Conservation (phyloP, 495 filamentous ascomycete species). For the Thermochaetoides thermophila region DNA sequence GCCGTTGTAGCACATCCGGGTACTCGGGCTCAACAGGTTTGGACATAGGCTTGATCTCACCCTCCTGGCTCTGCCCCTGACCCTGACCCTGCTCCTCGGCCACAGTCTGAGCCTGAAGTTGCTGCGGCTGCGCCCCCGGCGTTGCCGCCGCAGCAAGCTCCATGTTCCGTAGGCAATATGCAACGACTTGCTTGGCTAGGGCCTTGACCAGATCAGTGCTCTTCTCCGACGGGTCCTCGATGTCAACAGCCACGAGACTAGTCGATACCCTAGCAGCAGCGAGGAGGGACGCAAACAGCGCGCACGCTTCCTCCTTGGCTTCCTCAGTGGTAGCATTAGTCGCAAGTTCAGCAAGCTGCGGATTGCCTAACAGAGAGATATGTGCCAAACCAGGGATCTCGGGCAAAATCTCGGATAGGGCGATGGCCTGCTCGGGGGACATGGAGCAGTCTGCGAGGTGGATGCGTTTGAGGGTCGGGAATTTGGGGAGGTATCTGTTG, state of each 20-base stretch:
- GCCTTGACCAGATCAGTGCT: constrained; percentile 83
- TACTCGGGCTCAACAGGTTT: constrained; percentile 34
- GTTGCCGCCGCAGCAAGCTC: constrained; percentile 27
- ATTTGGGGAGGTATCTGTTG: constrained; percentile 57
- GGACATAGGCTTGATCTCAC: constrained; percentile 15
- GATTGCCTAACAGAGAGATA: constrained; percentile 77
- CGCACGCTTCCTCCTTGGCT: constrained; percentile 80
- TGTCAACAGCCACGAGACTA: constrained; percentile 77
- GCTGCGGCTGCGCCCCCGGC: no score
- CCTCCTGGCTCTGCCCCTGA: constrained; percentile 13
- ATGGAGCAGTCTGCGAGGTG: constrained; percentile 82
- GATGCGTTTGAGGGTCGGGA: constrained; percentile 67
- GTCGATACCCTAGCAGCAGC: constrained; percentile 73
- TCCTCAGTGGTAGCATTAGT: constrained; percentile 55
- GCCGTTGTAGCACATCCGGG: constrained; percentile 39
- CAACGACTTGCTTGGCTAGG: constrained; percentile 81
- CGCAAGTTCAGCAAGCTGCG: constrained; percentile 43
- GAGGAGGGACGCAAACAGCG: constrained; percentile 82
- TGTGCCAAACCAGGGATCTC: constrained; percentile 74
- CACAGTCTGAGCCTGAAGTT: constrained; percentile 10
- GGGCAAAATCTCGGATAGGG: constrained; percentile 75
- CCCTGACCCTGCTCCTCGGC: constrained; percentile 13
- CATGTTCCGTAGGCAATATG: constrained; percentile 85
- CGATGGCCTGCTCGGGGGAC: constrained; percentile 73
- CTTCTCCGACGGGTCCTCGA: constrained; percentile 66